Evolutionary conservation across 345 rosid species (phyloP).

Genomic region (Psidium guajava): DNA sequence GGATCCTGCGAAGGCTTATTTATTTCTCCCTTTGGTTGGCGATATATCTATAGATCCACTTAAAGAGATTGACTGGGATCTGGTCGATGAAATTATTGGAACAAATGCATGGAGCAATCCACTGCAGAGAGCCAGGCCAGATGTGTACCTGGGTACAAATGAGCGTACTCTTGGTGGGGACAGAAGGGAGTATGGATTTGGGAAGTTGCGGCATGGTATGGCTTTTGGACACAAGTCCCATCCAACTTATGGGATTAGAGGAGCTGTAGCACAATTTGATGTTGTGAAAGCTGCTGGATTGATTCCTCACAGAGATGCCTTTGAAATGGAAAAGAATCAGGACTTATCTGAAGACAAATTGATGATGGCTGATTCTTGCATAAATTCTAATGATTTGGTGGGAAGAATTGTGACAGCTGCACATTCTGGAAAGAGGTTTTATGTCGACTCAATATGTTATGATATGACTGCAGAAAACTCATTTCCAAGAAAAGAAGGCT

Average conservation of each 20-base stretch:
- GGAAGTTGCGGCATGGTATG: conserved; percentile 85
- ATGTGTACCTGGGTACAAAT: conserved; percentile 94
- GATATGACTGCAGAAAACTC: conserved; percentile 93
- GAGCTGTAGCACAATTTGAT: conserved; percentile 92
- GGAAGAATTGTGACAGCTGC: conserved; percentile 93
- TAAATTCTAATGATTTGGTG: conserved; percentile 44
- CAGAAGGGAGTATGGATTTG: conserved; percentile 95
- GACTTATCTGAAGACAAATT: conserved; percentile 40
- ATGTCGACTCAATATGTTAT: conserved; percentile 75
- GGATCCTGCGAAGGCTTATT: conserved; percentile 98
- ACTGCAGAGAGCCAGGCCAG: conserved; percentile 95
- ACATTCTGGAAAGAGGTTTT: conserved; percentile 98
- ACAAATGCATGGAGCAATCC: conserved; percentile 86
- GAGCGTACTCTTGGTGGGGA: conserved; percentile 99
- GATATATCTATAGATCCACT: conserved; percentile 54
- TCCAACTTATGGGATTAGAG: conserved; percentile 98
- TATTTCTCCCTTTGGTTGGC: conserved; percentile 87
- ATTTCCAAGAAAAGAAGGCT: conserved; percentile 97
- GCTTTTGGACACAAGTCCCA: conserved; percentile 82
- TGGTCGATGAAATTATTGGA: conserved; percentile 46
- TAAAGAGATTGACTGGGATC: conserved; percentile 77
- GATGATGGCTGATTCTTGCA: conserved; percentile 76
- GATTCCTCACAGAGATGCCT: conserved; percentile 51
- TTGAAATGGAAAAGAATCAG: conserved; percentile 20
- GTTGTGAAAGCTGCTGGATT: conserved; percentile 89